phyloP scores from a whole-genome alignment of 2,329 filamentous ascomycete genomes.

The Pestalotiopsis sp. region DNA sequence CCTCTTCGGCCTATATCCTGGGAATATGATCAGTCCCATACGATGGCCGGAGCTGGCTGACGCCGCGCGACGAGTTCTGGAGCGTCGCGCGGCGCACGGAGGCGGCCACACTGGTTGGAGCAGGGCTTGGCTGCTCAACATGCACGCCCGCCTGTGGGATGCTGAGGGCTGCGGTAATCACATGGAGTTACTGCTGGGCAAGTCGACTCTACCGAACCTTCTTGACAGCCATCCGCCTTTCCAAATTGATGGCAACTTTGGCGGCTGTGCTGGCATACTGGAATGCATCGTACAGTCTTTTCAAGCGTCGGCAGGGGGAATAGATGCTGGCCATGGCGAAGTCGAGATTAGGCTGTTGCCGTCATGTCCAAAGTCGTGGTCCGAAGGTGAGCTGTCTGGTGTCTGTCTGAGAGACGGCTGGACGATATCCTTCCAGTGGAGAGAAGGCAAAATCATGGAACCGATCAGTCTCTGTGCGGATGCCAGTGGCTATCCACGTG shows the following conservation, averaged over 20 bases:
- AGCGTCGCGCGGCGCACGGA: constrained; percentile 31
- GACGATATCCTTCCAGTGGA: constrained; percentile 39
- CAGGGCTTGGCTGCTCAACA: constrained; percentile 50
- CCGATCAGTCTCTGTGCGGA: background rate
- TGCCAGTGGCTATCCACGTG: background rate
- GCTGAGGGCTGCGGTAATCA: constrained; percentile 8
- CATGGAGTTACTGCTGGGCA: constrained; percentile 25
- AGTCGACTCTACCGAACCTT: constrained; percentile 46
- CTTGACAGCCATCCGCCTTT: constrained; percentile 48
- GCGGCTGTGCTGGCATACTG: constrained; percentile 46
- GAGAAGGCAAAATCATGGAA: constrained; percentile 21
- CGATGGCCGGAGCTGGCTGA: constrained; percentile 24
- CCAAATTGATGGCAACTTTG: constrained; percentile 55
- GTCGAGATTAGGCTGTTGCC: constrained; percentile 38
- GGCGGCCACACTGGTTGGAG: constrained; percentile 56
- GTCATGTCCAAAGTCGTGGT: constrained; percentile 38
- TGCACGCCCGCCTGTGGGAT: constrained; percentile 46
- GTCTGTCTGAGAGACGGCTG: constrained; percentile 37
- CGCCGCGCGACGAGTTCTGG: constrained; percentile 31
- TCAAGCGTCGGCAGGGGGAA: constrained; percentile 21
- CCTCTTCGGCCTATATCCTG: constrained; percentile 50
- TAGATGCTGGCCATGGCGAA: background rate
- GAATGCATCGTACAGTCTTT: constrained; percentile 44
- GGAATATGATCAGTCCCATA: constrained; percentile 34
- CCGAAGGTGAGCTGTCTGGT: constrained; percentile 33